Conservation (phyloP, 2,329 filamentous ascomycete genomes). For the Trichoderma oligosporum region DNA sequence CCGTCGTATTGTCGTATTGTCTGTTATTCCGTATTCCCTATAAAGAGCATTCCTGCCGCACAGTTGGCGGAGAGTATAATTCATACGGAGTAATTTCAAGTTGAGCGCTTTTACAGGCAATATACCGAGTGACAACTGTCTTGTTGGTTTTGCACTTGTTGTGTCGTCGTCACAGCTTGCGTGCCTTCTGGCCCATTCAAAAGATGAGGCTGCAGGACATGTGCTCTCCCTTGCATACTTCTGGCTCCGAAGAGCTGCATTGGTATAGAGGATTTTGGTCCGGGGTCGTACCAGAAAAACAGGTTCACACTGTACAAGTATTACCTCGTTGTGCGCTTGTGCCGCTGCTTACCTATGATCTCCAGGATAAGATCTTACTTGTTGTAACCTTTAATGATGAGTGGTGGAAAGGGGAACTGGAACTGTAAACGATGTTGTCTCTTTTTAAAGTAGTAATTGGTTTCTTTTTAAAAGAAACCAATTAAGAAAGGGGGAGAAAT, state of each 20-base stretch:
- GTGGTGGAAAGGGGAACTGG: too few relatives aligned
- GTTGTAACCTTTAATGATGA: too few relatives aligned
- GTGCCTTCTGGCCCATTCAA: background rate
- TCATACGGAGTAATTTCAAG: constrained; percentile 17
- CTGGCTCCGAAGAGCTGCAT: constrained; percentile 15
- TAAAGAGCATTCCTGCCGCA: background rate
- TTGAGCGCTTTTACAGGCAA: background rate
- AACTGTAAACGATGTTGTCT: too few relatives aligned
- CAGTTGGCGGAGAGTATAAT: constrained; percentile 10
- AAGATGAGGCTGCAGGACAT: constrained; percentile 7
- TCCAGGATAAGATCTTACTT: too few relatives aligned
- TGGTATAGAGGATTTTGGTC: constrained; percentile 6
- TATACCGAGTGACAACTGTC: background rate
- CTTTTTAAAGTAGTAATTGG: too few relatives aligned
- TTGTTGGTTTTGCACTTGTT: background rate
- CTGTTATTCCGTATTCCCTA: too few relatives aligned
- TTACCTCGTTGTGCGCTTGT: constrained; percentile 1
- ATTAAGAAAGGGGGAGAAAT: too few relatives aligned
- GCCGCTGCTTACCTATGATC: too few relatives aligned
- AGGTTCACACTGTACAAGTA: background rate
- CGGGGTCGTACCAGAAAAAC: constrained; percentile 1
- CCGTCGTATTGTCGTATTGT: constrained; percentile 9
- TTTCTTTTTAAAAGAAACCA: too few relatives aligned
- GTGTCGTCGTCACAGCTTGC: constrained; percentile 16
- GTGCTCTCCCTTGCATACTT: background rate